These are phyloP conservation scores for Diaporthe humulicola DNA, from an alignment of 2,329 filamentous ascomycete species.

Conservation along the genomic window DNA sequence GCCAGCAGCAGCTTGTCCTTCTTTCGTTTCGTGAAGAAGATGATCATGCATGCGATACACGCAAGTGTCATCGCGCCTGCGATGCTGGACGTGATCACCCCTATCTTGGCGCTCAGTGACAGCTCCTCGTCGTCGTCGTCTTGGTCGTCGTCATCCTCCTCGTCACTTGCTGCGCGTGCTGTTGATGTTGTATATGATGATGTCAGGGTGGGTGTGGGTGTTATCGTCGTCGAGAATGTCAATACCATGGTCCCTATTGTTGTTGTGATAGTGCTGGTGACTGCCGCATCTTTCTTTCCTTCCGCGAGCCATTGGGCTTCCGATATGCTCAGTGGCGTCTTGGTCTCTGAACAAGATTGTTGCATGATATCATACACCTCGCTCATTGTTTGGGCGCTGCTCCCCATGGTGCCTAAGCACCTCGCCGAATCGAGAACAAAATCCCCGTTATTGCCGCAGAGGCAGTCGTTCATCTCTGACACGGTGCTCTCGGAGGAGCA, in stretches of 20 bases:
- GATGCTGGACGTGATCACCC: constrained; percentile 33
- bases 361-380: constrained; percentile 32
- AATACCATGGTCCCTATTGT: constrained; percentile 28
- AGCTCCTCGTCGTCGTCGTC: neutral
- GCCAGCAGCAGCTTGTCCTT: constrained; percentile 29
- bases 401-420: constrained; percentile 55
- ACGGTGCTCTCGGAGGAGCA: constrained; percentile 56
- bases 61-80: constrained; percentile 29
- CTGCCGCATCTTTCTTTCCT: neutral
- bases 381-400: neutral
- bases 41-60: constrained; percentile 29
- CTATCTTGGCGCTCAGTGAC: constrained; percentile 30
- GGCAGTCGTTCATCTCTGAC: constrained; percentile 59
- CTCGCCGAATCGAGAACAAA: constrained; percentile 62
- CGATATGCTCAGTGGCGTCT: constrained; percentile 32
- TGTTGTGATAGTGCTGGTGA: constrained; percentile 34
- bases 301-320: constrained; percentile 14
- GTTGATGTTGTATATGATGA: constrained; percentile 11
- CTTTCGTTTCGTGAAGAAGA: constrained; percentile 33
- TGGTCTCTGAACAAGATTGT: constrained; percentile 28
- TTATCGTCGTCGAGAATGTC: constrained; percentile 30
- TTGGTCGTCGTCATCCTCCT: neutral
- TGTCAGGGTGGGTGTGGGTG: neutral
- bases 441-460: constrained; percentile 62
- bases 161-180: neutral